Conservation (phyloP, 2,329 filamentous ascomycete species). For the Mycosphaerella sp. region DNA sequence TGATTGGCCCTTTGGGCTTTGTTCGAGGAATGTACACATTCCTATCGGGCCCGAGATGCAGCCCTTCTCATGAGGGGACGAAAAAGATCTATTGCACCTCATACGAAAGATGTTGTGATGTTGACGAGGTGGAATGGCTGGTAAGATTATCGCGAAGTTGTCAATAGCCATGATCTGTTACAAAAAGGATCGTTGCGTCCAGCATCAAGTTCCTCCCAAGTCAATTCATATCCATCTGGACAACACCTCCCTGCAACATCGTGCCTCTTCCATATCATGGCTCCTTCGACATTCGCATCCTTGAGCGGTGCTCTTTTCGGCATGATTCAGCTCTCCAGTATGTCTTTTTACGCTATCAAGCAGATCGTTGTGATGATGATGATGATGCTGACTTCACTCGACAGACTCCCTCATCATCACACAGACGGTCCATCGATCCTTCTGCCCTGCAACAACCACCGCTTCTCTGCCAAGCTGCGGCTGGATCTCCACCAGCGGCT, state of each 20-base stretch:
- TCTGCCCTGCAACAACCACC: background rate
- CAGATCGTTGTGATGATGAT: too few relatives aligned
- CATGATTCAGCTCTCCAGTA: slow-evolving; percentile 1
- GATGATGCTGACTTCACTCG: background rate
- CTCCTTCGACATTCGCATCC: background rate
- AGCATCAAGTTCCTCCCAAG: background rate
- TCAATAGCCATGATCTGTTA: background rate
- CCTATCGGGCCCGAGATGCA: background rate
- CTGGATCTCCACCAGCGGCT: slow-evolving; percentile 3
- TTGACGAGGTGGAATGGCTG: slow-evolving; percentile 1
- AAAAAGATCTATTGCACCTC: background rate
- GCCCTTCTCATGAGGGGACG: background rate
- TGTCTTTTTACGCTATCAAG: background rate
- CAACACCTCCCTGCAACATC: background rate
- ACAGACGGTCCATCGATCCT: background rate
- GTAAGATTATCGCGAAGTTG: background rate
- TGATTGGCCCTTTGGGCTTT: background rate
- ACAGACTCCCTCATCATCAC: slow-evolving; percentile 3
- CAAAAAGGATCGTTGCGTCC: background rate
- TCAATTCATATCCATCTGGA: background rate
- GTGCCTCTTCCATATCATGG: background rate
- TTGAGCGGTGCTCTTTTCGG: background rate
- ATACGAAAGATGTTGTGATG: slow-evolving; percentile 1
- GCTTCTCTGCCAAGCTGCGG: slow-evolving; percentile 3
- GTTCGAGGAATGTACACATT: slow-evolving; percentile 5